Evolutionary conservation across 768 basidiomycete genomes (phyloP).

Genomic region (Phaffia australis): DNA sequence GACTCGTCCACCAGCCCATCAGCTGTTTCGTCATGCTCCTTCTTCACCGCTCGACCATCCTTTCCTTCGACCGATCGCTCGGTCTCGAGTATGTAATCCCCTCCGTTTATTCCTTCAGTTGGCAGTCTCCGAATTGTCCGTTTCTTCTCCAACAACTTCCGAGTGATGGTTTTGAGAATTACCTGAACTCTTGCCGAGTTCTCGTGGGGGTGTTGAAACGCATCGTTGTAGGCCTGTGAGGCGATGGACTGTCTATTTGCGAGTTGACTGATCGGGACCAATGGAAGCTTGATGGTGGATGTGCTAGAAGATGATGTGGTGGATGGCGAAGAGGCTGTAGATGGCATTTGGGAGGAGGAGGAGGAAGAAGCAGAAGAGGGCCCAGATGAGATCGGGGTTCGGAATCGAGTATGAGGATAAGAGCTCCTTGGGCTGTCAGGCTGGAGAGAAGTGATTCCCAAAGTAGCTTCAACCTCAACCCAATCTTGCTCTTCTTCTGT

Average conservation of each 20-base stretch:
- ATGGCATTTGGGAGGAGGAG: background rate
- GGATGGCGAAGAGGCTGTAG: too few species aligned
- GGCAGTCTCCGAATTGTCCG: conserved; percentile 30
- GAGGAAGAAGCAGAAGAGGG: conserved; percentile 15
- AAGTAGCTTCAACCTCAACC: conserved; percentile 34
- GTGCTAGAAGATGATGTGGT: too few species aligned
- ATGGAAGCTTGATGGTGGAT: too few species aligned
- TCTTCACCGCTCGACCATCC: too few species aligned
- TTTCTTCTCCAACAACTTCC: conserved; percentile 34
- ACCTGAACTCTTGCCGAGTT: conserved; percentile 32
- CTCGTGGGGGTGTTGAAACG: conserved; percentile 31
- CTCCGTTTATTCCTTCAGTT: background rate
- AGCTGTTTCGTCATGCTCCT: too few species aligned
- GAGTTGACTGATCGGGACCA: too few species aligned
- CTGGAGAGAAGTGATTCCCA: too few species aligned
- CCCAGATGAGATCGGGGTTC: conserved; percentile 7
- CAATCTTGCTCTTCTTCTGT: conserved; percentile 35
- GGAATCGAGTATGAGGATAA: background rate
- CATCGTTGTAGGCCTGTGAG: conserved; percentile 28
- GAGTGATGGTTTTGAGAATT: conserved; percentile 36
- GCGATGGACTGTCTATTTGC: conserved; percentile 22
- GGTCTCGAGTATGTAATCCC: too few species aligned
- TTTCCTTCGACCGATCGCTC: too few species aligned
- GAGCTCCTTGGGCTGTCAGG: background rate
- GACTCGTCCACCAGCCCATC: too few species aligned